Evolutionary conservation across 306 rosid species (phyloP).

Genomic region (Cucumis cinereus): DNA sequence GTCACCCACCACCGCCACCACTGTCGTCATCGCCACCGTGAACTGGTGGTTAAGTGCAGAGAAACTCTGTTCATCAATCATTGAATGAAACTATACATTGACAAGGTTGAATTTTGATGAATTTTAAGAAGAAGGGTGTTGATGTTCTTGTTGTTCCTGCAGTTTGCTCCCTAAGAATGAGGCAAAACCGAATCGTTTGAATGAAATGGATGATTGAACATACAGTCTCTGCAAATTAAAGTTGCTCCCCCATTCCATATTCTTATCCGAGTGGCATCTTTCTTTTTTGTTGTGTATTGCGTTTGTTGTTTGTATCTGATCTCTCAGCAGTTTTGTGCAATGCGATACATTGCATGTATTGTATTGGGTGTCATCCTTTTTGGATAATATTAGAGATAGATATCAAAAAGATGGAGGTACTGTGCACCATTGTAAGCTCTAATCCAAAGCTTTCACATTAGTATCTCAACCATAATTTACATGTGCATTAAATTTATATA

Average conservation of each 20-base stretch:
- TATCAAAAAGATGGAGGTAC: neutral
- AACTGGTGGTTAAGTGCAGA: neutral
- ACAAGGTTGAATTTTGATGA: neutral
- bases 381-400: neutral
- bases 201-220: neutral
- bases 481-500: too few relatives aligned
- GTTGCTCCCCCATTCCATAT: neutral
- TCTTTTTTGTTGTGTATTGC: neutral
- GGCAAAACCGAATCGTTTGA: neutral
- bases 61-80: neutral
- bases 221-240: neutral
- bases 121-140: neutral
- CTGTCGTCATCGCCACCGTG: neutral
- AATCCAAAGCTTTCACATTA: neutral
- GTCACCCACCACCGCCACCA: neutral
- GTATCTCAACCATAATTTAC: too few relatives aligned
- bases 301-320: neutral
- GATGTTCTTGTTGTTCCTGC: neutral
- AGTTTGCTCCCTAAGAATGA: neutral
- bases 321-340: neutral
- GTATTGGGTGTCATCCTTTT: neutral
- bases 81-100: neutral
- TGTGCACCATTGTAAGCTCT: neutral
- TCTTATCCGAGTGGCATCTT: constrained; percentile 7
- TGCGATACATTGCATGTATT: neutral